Base-by-base conservation (phyloP, 441 rosid genomes). In the Brassica balearica region DNA sequence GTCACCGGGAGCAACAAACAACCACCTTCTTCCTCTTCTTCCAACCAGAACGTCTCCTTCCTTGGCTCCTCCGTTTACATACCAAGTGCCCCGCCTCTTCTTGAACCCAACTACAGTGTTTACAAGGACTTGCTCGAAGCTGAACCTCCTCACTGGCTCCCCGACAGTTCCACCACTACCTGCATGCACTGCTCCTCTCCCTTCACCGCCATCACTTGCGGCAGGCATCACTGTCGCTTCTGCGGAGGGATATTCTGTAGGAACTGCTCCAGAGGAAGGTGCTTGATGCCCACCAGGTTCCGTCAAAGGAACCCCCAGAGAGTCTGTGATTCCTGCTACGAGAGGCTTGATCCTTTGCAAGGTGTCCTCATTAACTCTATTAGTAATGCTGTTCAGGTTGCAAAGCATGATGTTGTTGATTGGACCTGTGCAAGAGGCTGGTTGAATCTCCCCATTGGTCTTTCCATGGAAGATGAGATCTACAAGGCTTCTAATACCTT, bases 181-280 rank as follows among this genome's bases (percentile, higher is more conserved):
- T 96, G 98, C 81, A 89, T 90, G 99, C 97, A 89, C 77, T 96
- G 99, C 59, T 83, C 81, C 84, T 78, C 89, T 48, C 90, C 92
- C 14, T 96, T 96, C 83, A 94, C 97, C 3, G 94, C 93, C 0
- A 17, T 94, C 38, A 88, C 97, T 1, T 85, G 98, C 72, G 99
- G 99, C 6, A 91, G 99, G 81, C 99, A 96, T 85, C 99, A 96
- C 76, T 96, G 99, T 73, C 92, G 97, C 71, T 91, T 91, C 78
- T 96, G 99, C 82, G 99, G 99, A 67, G 96, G 98, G 58, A 71
- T 96, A 34, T 96, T 94, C 82, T 96, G 99, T 83, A 85, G 97
- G 63, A 77, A 73, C 5, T 96, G 98, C 80, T 84, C 92, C 38
- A 91, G 88, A 75, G 98, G 99, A 48, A 87, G 92, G 86, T 92